phyloP scores from a whole-genome alignment of 1,284 basidiomycete species.

The Wolfiporia cocos region DNA sequence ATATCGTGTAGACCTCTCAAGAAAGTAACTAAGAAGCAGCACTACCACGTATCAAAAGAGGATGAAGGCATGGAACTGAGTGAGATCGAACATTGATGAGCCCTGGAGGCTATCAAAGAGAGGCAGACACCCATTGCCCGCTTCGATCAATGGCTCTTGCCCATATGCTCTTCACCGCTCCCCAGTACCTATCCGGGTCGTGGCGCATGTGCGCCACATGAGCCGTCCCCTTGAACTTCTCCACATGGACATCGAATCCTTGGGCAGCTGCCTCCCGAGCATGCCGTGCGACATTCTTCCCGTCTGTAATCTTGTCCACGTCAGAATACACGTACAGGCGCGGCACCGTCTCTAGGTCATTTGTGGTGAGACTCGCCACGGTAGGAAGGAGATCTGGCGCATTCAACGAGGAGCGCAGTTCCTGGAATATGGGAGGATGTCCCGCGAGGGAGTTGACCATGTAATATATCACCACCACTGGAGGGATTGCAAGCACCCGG shows the following conservation, averaged over 20 bases:
- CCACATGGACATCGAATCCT: constrained; percentile 11
- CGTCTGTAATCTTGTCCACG: constrained; percentile 3
- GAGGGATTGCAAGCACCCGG: constrained; percentile 7
- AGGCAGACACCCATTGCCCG: too few relatives aligned
- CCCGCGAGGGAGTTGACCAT: constrained; percentile 4
- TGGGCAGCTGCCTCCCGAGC: neutral
- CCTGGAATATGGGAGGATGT: constrained; percentile 7
- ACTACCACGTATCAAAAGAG: too few relatives aligned
- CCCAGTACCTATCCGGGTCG: constrained; percentile 12
- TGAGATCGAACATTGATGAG: too few relatives aligned
- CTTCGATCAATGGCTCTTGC: constrained; percentile 6
- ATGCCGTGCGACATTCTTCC: constrained; percentile 6
- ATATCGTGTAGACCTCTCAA: too few relatives aligned
- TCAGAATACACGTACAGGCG: constrained; percentile 11
- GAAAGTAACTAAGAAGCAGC: too few relatives aligned
- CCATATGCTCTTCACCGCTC: constrained; percentile 9
- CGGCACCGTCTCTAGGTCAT: constrained; percentile 1
- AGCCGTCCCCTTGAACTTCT: constrained; percentile 5
- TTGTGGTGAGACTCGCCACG: neutral
- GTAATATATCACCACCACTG: constrained; percentile 5
- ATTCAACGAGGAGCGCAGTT: constrained; percentile 8
- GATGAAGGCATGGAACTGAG: too few relatives aligned
- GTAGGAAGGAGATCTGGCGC: constrained; percentile 7
- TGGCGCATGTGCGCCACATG: constrained; percentile 9
- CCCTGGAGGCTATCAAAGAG: too few relatives aligned